A percentile compares a stretch with the other conserved stretches of the same genome.
These are phyloP conservation scores for Stagonosporopsis rhizophila DNA, from an alignment of 2,329 filamentous ascomycete genomes.

Conservation along the genomic window DNA sequence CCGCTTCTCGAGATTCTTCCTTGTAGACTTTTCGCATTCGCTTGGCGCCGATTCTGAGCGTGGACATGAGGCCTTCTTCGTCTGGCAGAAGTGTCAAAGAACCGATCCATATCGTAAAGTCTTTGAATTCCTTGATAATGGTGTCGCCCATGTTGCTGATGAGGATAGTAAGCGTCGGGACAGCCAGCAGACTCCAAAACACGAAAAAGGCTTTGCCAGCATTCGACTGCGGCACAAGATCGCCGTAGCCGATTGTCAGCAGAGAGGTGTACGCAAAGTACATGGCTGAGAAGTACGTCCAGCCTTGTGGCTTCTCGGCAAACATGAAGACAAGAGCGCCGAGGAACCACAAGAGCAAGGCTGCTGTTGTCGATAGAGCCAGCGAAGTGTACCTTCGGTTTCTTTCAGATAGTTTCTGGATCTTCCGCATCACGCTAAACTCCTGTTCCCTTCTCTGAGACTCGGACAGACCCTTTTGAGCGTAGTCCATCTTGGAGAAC, in stretches of 20 bases:
- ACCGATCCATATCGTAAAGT: slow-evolving; percentile 63
- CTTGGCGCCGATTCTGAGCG: slow-evolving; percentile 40
- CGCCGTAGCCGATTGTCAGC: slow-evolving; percentile 64
- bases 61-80: slow-evolving; percentile 51
- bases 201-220: slow-evolving; percentile 63
- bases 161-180: slow-evolving; percentile 62
- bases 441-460: slow-evolving; percentile 56
- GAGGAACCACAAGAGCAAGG: slow-evolving; percentile 53
- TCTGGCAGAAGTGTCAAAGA: slow-evolving; percentile 62
- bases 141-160: slow-evolving; percentile 64
- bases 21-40: slow-evolving; percentile 29
- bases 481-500: slow-evolving; percentile 52
- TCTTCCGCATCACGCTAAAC: slow-evolving; percentile 53
- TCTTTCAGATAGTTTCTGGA: slow-evolving; percentile 47
- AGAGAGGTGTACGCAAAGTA: slow-evolving; percentile 63
- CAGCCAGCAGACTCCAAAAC: slow-evolving; percentile 63
- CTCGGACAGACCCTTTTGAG: slow-evolving; percentile 49
- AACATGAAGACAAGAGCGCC: slow-evolving; percentile 60
- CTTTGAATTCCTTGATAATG: slow-evolving; percentile 61
- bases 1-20: slow-evolving; percentile 13
- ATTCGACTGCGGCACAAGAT: slow-evolving; percentile 56
- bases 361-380: slow-evolving; percentile 48
- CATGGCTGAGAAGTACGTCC: slow-evolving; percentile 60
- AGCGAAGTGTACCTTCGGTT: slow-evolving; percentile 53
- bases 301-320: slow-evolving; percentile 55